Evolutionary conservation across 257 asterid species (phyloP).

Genomic region (Salvia miltiorrhiza): DNA sequence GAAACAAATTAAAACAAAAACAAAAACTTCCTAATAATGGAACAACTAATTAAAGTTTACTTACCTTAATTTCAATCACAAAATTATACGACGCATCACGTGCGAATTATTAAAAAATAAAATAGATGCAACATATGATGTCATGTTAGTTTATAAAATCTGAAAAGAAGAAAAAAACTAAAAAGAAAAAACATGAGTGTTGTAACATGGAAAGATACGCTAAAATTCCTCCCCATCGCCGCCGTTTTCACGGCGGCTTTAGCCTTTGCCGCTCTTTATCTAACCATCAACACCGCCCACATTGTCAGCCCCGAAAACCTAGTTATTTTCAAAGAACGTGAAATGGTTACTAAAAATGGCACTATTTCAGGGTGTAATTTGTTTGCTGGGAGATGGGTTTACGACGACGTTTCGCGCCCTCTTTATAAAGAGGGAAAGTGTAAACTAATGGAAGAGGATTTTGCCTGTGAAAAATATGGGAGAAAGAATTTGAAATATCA

Average conservation of each 20-base stretch:
- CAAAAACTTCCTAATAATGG: no score
- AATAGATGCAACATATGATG: background rate
- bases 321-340: background rate
- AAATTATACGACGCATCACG: background rate
- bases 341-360: background rate
- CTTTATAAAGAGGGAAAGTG: slow-evolving; percentile 36
- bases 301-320: background rate
- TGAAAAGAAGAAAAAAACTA: background rate
- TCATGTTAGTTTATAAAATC: background rate
- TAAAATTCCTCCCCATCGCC: background rate
- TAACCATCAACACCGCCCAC: background rate
- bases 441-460: slow-evolving; percentile 28
- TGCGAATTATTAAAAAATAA: background rate
- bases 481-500: slow-evolving; percentile 36
- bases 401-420: slow-evolving; percentile 33
- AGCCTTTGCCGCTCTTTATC: background rate
- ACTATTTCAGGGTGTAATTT: slow-evolving; percentile 22
- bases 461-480: slow-evolving; percentile 37
- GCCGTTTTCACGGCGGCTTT: background rate
- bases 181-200: background rate
- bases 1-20: no score
- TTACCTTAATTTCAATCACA: background rate
- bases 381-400: slow-evolving; percentile 40
- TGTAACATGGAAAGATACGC: background rate
- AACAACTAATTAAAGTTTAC: background rate